Percentiles rank a stretch among this genome's conserved stretches.
Evolutionary conservation across 352 stramenopile genomes (phyloP).

Genomic region (Peronospora tabacina): DNA sequence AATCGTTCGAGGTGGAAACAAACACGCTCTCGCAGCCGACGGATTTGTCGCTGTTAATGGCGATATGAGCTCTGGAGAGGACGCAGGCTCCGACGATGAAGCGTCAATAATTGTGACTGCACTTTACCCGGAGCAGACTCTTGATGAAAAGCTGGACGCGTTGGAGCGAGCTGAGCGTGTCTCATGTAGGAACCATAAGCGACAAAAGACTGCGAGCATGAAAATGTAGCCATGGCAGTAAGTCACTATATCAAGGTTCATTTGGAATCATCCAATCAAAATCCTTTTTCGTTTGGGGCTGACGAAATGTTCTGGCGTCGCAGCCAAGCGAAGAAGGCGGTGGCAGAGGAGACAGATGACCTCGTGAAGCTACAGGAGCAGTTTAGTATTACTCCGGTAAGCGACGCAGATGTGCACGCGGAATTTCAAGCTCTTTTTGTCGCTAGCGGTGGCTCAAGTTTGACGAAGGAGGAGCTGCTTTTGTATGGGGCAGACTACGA

Average conservation of each 20-base stretch:
- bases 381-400: constrained; percentile 68
- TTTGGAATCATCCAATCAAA: not conserved
- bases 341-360: constrained; percentile 30
- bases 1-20: constrained; percentile 27
- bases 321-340: constrained; percentile 25
- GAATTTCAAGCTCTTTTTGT: constrained; percentile 54
- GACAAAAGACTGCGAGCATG: constrained; percentile 10
- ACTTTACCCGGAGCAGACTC: constrained; percentile 3
- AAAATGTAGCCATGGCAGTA: constrained; percentile 18
- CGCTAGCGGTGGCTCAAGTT: constrained; percentile 26
- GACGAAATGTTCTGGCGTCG: constrained; percentile 55
- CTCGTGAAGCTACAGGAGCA: constrained; percentile 58
- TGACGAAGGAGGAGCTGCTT: constrained; percentile 44
- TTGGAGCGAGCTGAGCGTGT: constrained; percentile 38
- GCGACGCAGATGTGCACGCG: constrained; percentile 56
- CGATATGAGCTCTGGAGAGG: constrained; percentile 29
- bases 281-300: not conserved
- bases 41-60: constrained; percentile 57
- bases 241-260: constrained; percentile 8
- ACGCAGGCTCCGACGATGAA: constrained; percentile 17
- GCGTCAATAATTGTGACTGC: constrained; percentile 3
- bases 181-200: constrained; percentile 2
- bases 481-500: constrained; percentile 31
- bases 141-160: constrained; percentile 34
- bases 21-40: constrained; percentile 29